Evolutionary conservation across 805 yeast species (phyloP).

Genomic region (Kodamaea kaohsiungensis): DNA sequence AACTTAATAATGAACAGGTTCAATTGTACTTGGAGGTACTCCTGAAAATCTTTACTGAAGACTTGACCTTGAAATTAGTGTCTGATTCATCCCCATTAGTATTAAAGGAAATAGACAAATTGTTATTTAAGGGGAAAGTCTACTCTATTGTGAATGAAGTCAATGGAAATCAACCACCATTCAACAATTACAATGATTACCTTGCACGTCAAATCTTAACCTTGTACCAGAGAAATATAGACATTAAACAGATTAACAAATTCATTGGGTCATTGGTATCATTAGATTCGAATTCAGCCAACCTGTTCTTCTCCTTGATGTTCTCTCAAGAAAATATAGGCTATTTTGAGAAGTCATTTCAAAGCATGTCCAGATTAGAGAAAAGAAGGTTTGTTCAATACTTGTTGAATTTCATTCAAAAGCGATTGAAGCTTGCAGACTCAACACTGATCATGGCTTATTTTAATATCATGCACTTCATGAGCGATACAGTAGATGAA

Average conservation of each 20-base stretch:
- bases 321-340: neutral
- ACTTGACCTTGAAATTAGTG: slow-evolving; percentile 15
- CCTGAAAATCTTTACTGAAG: slow-evolving; percentile 16
- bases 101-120: slow-evolving; percentile 35
- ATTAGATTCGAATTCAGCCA: slow-evolving; percentile 18
- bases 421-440: neutral
- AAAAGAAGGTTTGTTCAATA: slow-evolving; percentile 20
- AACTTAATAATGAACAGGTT: slow-evolving; percentile 5
- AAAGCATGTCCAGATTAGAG: slow-evolving; percentile 28
- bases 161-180: slow-evolving; percentile 11
- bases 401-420: slow-evolving; percentile 17
- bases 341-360: slow-evolving; percentile 10
- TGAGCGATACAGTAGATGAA: slow-evolving; percentile 19
- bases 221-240: slow-evolving; percentile 11
- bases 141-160: slow-evolving; percentile 29
- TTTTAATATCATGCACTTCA: slow-evolving; percentile 17
- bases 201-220: slow-evolving; percentile 20
- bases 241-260: slow-evolving; percentile 11
- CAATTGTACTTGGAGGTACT: slow-evolving; percentile 16
- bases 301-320: slow-evolving; percentile 3
- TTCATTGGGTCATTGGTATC: slow-evolving; percentile 24
- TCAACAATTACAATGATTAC: slow-evolving; percentile 22
- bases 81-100: slow-evolving; percentile 11
- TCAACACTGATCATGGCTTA: slow-evolving; percentile 19
- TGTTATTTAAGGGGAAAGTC: slow-evolving; percentile 36